Base-by-base conservation (phyloP, 2,329 filamentous ascomycete species). In the Fonsecaea monophora region DNA sequence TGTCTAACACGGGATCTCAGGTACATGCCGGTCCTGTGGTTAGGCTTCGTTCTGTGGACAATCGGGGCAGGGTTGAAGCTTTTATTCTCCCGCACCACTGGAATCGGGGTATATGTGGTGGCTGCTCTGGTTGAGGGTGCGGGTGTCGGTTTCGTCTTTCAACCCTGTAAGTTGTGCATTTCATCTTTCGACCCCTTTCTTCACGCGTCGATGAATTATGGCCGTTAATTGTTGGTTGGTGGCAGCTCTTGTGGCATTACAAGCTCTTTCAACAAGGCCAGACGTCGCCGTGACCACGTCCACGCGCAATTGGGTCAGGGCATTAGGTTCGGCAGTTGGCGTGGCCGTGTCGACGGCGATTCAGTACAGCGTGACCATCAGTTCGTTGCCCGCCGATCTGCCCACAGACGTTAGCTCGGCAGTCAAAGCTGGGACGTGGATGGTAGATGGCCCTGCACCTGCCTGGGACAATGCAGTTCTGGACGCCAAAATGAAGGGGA, bases 241-340 rank as follows among this genome's bases (percentile, higher is more conserved):
- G 3, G 13, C 80, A 4, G 82, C 81, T 0, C 78, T 89, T 0
- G 81, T 88, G 5, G 87, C 86, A 1, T 75, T 86, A 12, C 86
- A 88, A 73, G 85, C 85, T 0, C 85, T 88, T 73, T 83, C 81
- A 25, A 78, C 81, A 0, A 86, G 86, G 72, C 76, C 82, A 0
- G 84, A 88, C 53, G 82, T 87, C 18, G 87, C 88, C 0, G 84
- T 90, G 1, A 83, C 88, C 35, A 89, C 88, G 40, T 86, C 85
- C 2, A 83, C 85, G 58, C 81, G 87, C 0, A 90, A 90, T 70
- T 89, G 89, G 73, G 81, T 88, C 67, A 83, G 88, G 9, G 84
- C 83, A 56, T 77, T 86, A 3, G 87, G 87, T 12, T 87, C 86
- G 30, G 80, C 86, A 1, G 80, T 83, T 15, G 87, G 87, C 0